phyloP scores from a whole-genome alignment of 257 asterid genomes.

The Solanum peruvianum region DNA sequence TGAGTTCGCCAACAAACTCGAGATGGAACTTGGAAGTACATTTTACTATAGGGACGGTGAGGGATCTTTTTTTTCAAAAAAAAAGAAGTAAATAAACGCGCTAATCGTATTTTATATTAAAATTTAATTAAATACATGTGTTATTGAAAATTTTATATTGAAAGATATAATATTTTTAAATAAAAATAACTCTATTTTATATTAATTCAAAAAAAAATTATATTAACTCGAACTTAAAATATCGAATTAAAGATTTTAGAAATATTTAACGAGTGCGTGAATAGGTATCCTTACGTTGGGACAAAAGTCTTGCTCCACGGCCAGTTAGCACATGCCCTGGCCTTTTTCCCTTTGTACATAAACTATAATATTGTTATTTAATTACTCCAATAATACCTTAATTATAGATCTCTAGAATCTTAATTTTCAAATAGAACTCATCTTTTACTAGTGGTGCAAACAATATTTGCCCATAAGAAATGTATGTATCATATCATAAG shows the following conservation, averaged over 20 bases:
- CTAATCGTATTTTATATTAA: too few species aligned
- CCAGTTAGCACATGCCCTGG: neutral
- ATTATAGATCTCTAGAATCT: neutral
- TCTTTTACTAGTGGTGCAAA: neutral
- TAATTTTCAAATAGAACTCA: neutral
- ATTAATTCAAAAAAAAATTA: too few species aligned
- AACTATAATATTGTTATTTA: neutral
- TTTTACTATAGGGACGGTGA: neutral
- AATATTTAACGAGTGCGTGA: neutral
- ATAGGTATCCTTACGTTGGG: neutral
- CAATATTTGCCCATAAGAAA: neutral
- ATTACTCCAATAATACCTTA: neutral
- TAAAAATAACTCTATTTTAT: rapidly evolving
- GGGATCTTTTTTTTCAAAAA: neutral
- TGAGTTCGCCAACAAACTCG: neutral
- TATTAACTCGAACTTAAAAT: neutral
- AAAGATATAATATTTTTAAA: rapidly evolving
- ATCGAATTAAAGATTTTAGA: too few species aligned
- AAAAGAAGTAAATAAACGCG: too few species aligned
- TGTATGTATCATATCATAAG: neutral
- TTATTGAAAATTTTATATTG: too few species aligned
- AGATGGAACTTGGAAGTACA: neutral
- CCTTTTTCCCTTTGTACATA: neutral
- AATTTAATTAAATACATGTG: too few species aligned
- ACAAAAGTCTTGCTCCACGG: neutral